These are phyloP conservation scores for Schwanniomyces occidentalis DNA, from an alignment of 805 yeast species.

Conservation along the genomic window DNA sequence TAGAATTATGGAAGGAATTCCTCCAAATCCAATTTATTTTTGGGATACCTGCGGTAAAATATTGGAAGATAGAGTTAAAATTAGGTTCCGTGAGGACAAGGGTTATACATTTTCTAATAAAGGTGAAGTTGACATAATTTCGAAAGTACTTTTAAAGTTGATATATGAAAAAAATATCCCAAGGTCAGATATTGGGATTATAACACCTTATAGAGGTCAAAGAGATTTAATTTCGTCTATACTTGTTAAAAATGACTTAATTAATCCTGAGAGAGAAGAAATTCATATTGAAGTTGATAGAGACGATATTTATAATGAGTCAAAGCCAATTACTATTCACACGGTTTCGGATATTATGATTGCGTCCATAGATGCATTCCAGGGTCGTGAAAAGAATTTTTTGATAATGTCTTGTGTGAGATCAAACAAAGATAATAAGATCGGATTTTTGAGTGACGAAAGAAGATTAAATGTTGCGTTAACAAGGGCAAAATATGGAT, in stretches of 20 bases:
- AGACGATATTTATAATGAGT: conserved; percentile 53
- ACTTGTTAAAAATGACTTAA: conserved; percentile 49
- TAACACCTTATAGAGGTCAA: conserved; percentile 79
- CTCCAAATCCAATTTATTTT: conserved; percentile 53
- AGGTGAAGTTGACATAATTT: conserved; percentile 51
- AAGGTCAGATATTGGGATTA: conserved; percentile 57
- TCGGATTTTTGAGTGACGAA: conserved; percentile 84
- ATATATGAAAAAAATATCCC: conserved; percentile 54
- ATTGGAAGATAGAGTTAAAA: conserved; percentile 50
- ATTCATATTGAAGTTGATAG: conserved; percentile 57
- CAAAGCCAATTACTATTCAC: conserved; percentile 50
- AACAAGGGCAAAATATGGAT: conserved; percentile 83
- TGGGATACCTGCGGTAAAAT: conserved; percentile 57
- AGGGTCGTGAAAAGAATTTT: conserved; percentile 58
- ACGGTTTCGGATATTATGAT: conserved; percentile 45
- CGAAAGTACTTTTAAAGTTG: conserved; percentile 49
- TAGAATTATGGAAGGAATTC: conserved; percentile 46
- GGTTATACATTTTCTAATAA: conserved; percentile 62
- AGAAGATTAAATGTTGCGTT: conserved; percentile 87
- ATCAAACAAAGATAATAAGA: conserved; percentile 68
- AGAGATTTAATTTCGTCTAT: conserved; percentile 58
- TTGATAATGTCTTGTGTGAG: conserved; percentile 54
- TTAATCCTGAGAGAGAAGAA: conserved; percentile 54
- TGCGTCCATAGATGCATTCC: conserved; percentile 66
- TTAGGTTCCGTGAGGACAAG: conserved; percentile 44